Base-by-base conservation (phyloP, 169 alveolate species). In the Plasmodium coatneyi region DNA sequence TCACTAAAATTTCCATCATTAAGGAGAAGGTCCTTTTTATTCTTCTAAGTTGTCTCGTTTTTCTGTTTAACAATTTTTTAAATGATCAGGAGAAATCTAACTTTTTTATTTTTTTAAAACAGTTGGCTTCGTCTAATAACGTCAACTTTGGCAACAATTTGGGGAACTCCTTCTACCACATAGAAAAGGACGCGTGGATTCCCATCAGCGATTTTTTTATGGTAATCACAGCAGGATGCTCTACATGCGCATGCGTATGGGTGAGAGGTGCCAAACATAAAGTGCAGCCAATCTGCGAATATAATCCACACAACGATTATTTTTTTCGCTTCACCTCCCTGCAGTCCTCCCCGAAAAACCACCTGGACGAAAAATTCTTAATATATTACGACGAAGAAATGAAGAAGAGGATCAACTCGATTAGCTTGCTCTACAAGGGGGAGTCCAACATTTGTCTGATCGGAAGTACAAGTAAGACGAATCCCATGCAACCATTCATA, bases 301-400 rank as follows among this genome's bases (percentile, higher is more conserved):
- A 36, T 6, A 80, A 2, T 12, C 46, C 1, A 43, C 22, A 22
- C 60, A 39, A 5, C 41, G 3, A 12, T 81, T 52, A 52, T 12
- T 52, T 66, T 83, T 28, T 6, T n/a, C 74, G 19, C 54, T 41
- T 70, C 52, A 36, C 52, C 28, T 28, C 5, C 19, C 16, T 70
- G 79, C 82, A 87, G 93, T 5, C 34, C 19, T 25, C 70, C 10
- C 36, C 41, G 14, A 80, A 60, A 19, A 60, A 34, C 34, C 70
- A 79, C 5, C 30, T 87, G 71, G 89, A 66, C 36, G 89, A 79
- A 36, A 80, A 87, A 32, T n/a, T 56, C 72, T 49, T 87, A 87
- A 49, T 80, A 87, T 87, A 54, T 87, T 60, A 87, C 74, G 84
- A 87, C 52, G 93, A 87, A 60, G 93, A 87, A 87, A 87, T 79